Base-by-base conservation (phyloP, 441 rosid species). In the Aleurites moluccanus region DNA sequence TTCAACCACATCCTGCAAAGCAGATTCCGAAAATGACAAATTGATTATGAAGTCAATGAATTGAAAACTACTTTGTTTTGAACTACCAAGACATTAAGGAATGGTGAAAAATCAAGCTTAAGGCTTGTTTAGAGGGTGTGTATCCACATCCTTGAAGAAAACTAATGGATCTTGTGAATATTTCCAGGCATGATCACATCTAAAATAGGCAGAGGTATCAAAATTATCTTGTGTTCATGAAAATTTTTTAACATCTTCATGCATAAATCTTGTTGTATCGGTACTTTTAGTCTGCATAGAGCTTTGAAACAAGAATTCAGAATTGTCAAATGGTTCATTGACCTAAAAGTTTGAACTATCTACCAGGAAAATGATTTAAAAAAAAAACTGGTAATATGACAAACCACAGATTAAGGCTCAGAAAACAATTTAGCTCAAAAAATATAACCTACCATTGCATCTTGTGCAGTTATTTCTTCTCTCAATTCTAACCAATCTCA, bases 401-500 rank as follows among this genome's bases (percentile, higher is more conserved):
- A 11, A 10, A 69, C 4, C 40, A 63, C 50, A 40, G 18, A 75
- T 50, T 30, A 13, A 27, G 55, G 4, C 8, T 61, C 8, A 55
- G 10, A 40, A 27, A 38, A 49, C 16, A 15, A 10, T 18, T 55
- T 23, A 6, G 63, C 20, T 52, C 61, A 73, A 75, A 45, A 75
- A 76, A 53, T 27, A 40, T 44, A 55, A 62, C 72, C 30, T 55
- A 73, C 78, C 81, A 64, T 77, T 66, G 99, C 99, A 83, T 96
- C 97, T 81, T 93, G 92, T 67, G 80, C 89, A 75, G 97, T 96
- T 80, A 96, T 89, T 83, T 92, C 93, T 84, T 92, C 98, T 84
- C 99, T 85, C 74, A 96, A 86, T 74, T 96, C 99, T 63, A 96
- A 82, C 79, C 97, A 89, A 73, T 98, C 99, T 80, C 99, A 88